Conservation (phyloP, 345 rosid species). For the Conringia planisiliqua region DNA sequence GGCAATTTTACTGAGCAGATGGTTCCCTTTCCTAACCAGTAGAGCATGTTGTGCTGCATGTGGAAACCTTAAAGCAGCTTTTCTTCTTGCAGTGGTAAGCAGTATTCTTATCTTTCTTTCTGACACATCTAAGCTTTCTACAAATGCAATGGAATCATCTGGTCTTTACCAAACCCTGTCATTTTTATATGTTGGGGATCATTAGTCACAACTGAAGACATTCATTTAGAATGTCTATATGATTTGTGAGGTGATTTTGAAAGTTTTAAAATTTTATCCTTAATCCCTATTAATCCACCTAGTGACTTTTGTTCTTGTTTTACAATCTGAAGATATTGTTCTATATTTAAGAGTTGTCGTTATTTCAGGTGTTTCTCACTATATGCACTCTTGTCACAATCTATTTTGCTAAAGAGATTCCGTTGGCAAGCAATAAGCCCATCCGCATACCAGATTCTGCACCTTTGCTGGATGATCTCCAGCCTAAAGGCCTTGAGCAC, state of each 20-base stretch:
- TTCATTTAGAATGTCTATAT: not conserved
- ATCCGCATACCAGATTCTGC: conserved; percentile 61
- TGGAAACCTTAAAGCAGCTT: conserved; percentile 95
- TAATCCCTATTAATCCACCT: not conserved
- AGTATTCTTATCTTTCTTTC: conserved; percentile 20
- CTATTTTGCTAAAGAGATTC: conserved; percentile 85
- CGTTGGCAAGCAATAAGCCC: conserved; percentile 45
- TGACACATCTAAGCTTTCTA: conserved; percentile 6
- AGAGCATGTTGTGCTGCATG: conserved; percentile 97
- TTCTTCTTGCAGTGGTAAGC: conserved; percentile 92
- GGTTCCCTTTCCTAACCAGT: conserved; percentile 93
- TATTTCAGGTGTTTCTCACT: conserved; percentile 73
- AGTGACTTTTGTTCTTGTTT: conserved; percentile 6
- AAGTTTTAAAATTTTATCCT: not conserved
- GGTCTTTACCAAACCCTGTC: not conserved
- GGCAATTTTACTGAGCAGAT: conserved; percentile 47
- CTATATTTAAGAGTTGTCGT: not conserved
- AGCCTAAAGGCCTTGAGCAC: conserved; percentile 43
- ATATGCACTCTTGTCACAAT: conserved; percentile 80
- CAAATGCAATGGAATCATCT: not conserved
- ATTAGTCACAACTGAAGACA: not conserved
- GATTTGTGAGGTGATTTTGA: not conserved
- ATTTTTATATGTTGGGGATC: conserved; percentile 10
- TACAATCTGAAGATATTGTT: not conserved
- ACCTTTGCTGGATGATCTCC: conserved; percentile 68